Evolutionary conservation across 1,284 basidiomycete genomes (phyloP).

Genomic region (Anthracocystis walkeri): DNA sequence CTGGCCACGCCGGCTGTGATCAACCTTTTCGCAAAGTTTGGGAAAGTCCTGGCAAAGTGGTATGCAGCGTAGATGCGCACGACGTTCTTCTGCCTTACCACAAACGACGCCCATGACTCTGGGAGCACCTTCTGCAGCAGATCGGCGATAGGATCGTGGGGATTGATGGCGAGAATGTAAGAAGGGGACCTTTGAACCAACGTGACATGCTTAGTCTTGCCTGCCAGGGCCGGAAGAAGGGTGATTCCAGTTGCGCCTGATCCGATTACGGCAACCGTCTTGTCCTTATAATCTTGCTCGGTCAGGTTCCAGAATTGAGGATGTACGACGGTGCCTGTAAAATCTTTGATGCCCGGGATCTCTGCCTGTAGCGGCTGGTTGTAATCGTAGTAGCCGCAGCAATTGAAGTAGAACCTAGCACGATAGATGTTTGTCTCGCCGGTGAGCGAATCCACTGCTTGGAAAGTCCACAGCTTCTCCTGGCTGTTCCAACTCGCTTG

Average conservation of each 20-base stretch:
- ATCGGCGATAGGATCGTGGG: neutral
- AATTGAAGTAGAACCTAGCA: neutral
- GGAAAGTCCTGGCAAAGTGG: neutral
- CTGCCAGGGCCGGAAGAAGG: neutral
- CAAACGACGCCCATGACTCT: constrained; percentile 1
- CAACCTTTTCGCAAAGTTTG: neutral
- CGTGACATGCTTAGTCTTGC: neutral
- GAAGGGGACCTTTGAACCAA: neutral
- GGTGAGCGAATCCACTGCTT: neutral
- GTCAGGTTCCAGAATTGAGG: constrained; percentile 1
- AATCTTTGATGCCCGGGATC: neutral
- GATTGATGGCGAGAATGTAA: neutral
- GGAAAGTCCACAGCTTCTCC: neutral
- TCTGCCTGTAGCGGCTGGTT: neutral
- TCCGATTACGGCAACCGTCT: neutral
- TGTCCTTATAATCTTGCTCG: neutral
- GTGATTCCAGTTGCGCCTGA: constrained; percentile 1
- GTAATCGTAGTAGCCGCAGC: constrained; percentile 6
- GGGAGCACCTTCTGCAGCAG: neutral
- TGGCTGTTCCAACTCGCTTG: neutral
- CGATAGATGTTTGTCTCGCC: neutral
- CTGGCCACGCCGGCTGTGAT: neutral
- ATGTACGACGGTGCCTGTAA: neutral
- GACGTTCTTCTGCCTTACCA: neutral
- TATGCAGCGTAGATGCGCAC: neutral